Evolutionary conservation across 1,139 yeast species (phyloP), one percentile per base, ranked within the genome.

Genomic region (Nakaseomyces sp.): DNA sequence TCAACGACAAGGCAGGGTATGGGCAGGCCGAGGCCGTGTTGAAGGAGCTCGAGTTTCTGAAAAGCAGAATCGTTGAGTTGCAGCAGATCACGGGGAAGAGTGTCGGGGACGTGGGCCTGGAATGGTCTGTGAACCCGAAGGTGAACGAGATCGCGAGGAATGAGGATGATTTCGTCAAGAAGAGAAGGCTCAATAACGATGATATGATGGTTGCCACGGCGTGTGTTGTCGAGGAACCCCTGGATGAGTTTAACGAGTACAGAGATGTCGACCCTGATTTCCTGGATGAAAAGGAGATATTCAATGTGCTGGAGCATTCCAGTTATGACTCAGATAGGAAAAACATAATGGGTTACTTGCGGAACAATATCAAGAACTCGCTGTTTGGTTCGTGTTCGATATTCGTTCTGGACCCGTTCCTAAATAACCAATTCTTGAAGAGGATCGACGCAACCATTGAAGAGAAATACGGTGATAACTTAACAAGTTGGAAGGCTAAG

Each of bases 61-160:
- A 49, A 40, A 46, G 50, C n/a, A 53, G 64, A 42, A 39, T 60
- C 33, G 26, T 52, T 16, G 63, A 58, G 43, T 49, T 60, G 41
- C 59, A 57, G 43, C 57, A 55, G 17, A 49, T 57, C 6, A 56
- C 61, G 3, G 63, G 63, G 4, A 55, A 50, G 19, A 46, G 49
- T 28, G 38, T 52, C 9, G 29, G 41, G 5, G 55, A 49, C 8
- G 43, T 55, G 6, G 47, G 53, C 43, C 46, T 55, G 13, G 39
- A 33, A 17, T 37, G 40, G 40, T 20, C 38, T 4, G 38, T 35
- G 18, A 35, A 20, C 18, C 26, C 26, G n/a, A 7, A n/a, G n/a
- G 28, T 20, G 10, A 22, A 35, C n/a, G 37, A 32, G 16, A 18
- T 32, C 31, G 20, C 33, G 25, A 40, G 18, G 22, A 40, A 35